phyloP scores from a whole-genome alignment of 2,329 filamentous ascomycete genomes.

The Aspergillus arachidicola region DNA sequence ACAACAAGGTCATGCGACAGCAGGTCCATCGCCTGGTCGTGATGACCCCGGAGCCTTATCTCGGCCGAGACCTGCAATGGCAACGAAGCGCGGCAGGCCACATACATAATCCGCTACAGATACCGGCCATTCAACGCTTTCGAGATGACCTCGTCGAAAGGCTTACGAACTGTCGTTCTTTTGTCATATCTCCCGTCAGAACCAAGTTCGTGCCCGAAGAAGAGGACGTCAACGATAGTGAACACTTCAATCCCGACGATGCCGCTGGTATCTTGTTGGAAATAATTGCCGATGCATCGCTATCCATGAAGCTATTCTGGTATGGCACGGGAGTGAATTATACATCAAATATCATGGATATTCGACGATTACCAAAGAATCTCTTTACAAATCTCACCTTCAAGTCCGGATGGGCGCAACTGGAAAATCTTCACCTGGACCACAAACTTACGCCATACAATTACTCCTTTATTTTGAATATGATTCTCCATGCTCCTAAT shows the following conservation, averaged over 20 bases:
- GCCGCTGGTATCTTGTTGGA: constrained; percentile 10
- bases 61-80: constrained; percentile 12
- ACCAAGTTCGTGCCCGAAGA: background rate
- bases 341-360: constrained; percentile 11
- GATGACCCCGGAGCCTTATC: constrained; percentile 13
- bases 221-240: background rate
- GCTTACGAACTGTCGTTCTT: constrained; percentile 14
- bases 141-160: constrained; percentile 7
- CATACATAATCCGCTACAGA: constrained; percentile 6
- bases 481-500: constrained; percentile 7
- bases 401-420: constrained; percentile 3
- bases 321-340: constrained; percentile 17
- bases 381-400: constrained; percentile 11
- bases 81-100: constrained; percentile 13
- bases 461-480: constrained; percentile 14
- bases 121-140: constrained; percentile 9
- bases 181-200: constrained; percentile 13
- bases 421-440: constrained; percentile 16
- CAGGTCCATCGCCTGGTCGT: constrained; percentile 16
- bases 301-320: constrained; percentile 16
- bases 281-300: constrained; percentile 11
- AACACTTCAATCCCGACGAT: constrained; percentile 13
- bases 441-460: constrained; percentile 15
- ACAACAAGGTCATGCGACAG: constrained; percentile 10
- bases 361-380: constrained; percentile 11